A percentile compares a stretch with the other conserved stretches of the same genome.
phyloP scores from a whole-genome alignment of 1,284 basidiomycete genomes.

The Irpex sp. region DNA sequence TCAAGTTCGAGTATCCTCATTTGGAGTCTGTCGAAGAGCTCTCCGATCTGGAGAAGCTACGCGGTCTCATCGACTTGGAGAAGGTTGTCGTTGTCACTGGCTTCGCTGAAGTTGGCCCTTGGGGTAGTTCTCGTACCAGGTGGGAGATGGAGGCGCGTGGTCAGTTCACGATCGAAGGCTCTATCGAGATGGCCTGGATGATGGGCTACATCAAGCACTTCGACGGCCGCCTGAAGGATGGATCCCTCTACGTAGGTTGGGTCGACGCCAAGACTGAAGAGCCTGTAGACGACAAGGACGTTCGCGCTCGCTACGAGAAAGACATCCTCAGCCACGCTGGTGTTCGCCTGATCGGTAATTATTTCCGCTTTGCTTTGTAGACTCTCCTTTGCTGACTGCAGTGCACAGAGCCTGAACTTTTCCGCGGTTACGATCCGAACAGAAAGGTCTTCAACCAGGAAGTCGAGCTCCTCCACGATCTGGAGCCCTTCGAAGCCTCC shows the following conservation, averaged over 20 bases:
- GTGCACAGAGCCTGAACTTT: constrained; percentile 86
- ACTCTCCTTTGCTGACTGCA: constrained; percentile 9
- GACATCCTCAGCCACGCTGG: constrained; percentile 93
- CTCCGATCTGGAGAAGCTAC: constrained; percentile 72
- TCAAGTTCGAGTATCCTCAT: constrained; percentile 91
- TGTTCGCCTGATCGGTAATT: constrained; percentile 88
- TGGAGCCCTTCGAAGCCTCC: constrained; percentile 93
- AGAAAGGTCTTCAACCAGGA: constrained; percentile 98
- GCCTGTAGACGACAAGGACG: constrained; percentile 98
- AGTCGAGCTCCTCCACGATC: constrained; percentile 93
- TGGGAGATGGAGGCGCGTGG: constrained; percentile 99
- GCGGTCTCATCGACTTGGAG: constrained; percentile 89
- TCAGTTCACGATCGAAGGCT: constrained; percentile 93
- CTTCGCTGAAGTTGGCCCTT: constrained; percentile 97
- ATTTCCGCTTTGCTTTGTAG: constrained; percentile 6
- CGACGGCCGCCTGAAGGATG: constrained; percentile 92
- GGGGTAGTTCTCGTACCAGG: constrained; percentile 97
- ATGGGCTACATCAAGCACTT: constrained; percentile 99
- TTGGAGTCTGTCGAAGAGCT: constrained; percentile 69
- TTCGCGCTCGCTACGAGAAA: constrained; percentile 91
- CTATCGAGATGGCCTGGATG: constrained; percentile 99
- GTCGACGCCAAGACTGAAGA: constrained; percentile 93
- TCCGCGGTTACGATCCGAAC: constrained; percentile 96
- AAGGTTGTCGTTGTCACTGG: constrained; percentile 94
- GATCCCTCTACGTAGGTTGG: constrained; percentile 94